phyloP scores from a whole-genome alignment of 1,139 yeast species.

The Debaryomycetaceae sp. region DNA sequence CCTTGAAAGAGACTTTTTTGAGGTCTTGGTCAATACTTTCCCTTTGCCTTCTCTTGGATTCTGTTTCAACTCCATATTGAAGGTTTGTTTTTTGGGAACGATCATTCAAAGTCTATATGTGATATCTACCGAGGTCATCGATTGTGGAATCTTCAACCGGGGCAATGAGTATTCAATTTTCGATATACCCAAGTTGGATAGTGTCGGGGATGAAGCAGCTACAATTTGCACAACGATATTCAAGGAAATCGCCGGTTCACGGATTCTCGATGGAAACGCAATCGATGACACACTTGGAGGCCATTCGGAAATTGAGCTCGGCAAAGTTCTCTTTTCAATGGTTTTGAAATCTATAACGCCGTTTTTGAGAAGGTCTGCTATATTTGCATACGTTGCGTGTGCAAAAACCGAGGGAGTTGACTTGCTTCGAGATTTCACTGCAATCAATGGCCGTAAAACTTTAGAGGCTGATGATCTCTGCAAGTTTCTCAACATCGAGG shows the following conservation, averaged over 20 bases:
- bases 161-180: conserved; percentile 20
- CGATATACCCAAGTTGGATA: conserved; percentile 32
- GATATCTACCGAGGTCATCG: conserved; percentile 20
- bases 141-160: conserved; percentile 20
- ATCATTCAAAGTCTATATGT: conserved; percentile 30
- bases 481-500: conserved; percentile 49
- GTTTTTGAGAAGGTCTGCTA: conserved; percentile 63
- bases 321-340: conserved; percentile 48
- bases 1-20: conserved; percentile 51
- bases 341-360: conserved; percentile 56
- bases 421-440: too few species aligned
- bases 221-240: conserved; percentile 7
- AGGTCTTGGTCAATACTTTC: conserved; percentile 41
- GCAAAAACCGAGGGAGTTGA: conserved; percentile 48
- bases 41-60: conserved; percentile 39
- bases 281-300: neutral
- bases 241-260: too few species aligned
- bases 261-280: conserved; percentile 2
- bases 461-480: conserved; percentile 62
- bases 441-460: too few species aligned
- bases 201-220: conserved; percentile 18
- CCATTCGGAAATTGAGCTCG: conserved; percentile 22
- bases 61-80: conserved; percentile 37
- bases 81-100: conserved; percentile 38
- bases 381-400: conserved; percentile 54